phyloP scores from a whole-genome alignment of 257 asterid species.

The Lithospermum erythrorhizon region DNA sequence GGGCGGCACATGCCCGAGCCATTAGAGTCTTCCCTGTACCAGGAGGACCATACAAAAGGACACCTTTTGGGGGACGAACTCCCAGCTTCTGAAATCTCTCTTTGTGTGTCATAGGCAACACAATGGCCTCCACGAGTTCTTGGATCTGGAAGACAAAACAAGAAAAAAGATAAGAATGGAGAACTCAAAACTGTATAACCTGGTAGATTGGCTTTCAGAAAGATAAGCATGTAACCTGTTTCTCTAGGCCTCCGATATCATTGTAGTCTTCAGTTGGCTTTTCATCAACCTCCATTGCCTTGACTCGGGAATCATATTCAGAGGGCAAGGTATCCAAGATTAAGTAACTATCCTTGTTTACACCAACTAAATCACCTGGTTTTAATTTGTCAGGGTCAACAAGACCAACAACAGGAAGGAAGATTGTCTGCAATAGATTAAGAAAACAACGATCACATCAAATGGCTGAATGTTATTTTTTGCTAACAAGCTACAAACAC shows the following conservation, averaged over 20 bases:
- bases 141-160: constrained; percentile 42
- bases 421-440: constrained; percentile 61
- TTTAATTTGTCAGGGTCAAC: constrained; percentile 91
- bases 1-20: constrained; percentile 99
- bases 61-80: constrained; percentile 80
- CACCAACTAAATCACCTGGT: constrained; percentile 98
- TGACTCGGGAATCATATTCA: constrained; percentile 92
- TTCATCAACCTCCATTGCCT: constrained; percentile 99
- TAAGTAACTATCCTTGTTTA: constrained; percentile 90
- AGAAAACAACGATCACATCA: neutral
- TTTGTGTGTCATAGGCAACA: constrained; percentile 80
- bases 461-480: neutral
- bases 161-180: neutral
- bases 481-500: no score
- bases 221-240: constrained; percentile 43
- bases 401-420: constrained; percentile 90
- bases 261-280: constrained; percentile 97
- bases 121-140: constrained; percentile 85
- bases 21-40: constrained; percentile 82
- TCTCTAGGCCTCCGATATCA: constrained; percentile 94
- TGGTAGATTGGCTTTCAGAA: neutral
- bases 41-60: constrained; percentile 81
- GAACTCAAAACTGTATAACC: neutral
- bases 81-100: constrained; percentile 80
- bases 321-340: constrained; percentile 93